Evolutionary conservation across 2,329 filamentous ascomycete genomes (phyloP).

Genomic region (Exophiala sp.): DNA sequence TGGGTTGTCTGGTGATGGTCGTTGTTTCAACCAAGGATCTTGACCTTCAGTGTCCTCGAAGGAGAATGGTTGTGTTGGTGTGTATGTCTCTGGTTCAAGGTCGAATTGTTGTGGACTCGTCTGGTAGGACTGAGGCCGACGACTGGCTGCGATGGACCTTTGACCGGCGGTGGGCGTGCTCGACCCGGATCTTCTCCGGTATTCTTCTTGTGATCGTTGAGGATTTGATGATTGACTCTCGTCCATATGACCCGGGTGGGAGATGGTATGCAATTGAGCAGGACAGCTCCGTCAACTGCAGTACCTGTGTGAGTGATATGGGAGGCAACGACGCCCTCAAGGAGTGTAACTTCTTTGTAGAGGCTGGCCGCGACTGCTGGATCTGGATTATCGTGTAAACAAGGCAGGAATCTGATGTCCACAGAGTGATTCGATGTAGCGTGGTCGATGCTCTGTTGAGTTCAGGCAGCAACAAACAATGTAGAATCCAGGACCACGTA

Average conservation of each 20-base stretch:
- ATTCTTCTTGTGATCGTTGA: constrained; percentile 8
- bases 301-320: too few relatives aligned
- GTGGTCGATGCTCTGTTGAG: too few relatives aligned
- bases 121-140: neutral
- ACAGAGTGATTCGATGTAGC: too few relatives aligned
- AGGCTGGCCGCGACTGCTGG: too few relatives aligned
- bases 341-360: too few relatives aligned
- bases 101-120: neutral
- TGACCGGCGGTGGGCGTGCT: neutral
- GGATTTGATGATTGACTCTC: constrained; percentile 4
- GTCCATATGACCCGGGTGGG: constrained; percentile 12
- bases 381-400: too few relatives aligned
- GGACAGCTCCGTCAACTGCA: too few relatives aligned
- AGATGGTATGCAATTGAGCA: neutral
- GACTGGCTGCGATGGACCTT: neutral
- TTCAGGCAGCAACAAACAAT: too few relatives aligned
- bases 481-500: too few relatives aligned
- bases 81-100: neutral
- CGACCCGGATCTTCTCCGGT: constrained; percentile 1
- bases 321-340: too few relatives aligned
- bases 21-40: neutral
- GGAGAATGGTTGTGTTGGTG: neutral
- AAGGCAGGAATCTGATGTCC: too few relatives aligned
- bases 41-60: neutral
- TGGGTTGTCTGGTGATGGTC: constrained; percentile 4